phyloP scores from a whole-genome alignment of 1,284 basidiomycete species.

The Heterobasidion occidentale region DNA sequence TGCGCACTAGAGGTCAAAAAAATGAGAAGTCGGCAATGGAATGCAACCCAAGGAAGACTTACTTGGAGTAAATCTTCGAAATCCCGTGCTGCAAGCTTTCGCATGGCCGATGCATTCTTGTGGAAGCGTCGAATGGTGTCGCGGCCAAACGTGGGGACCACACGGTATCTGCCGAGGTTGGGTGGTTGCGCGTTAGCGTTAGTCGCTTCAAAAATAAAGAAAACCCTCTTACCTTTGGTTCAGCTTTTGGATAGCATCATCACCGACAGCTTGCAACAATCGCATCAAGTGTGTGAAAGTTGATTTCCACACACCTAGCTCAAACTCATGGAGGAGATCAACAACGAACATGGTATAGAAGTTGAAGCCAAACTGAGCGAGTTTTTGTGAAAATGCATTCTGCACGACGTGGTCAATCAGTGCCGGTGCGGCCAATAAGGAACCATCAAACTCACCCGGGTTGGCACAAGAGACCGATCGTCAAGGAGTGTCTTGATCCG shows the following conservation, averaged over 20 bases:
- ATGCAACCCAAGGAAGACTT: background rate
- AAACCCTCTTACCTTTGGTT: background rate
- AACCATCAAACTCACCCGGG: background rate
- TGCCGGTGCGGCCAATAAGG: too few relatives aligned
- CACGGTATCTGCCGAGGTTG: constrained; percentile 12
- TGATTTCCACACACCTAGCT: constrained; percentile 17
- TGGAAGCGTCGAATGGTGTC: constrained; percentile 18
- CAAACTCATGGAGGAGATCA: constrained; percentile 17
- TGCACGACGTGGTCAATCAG: background rate
- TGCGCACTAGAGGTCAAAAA: constrained; percentile 14
- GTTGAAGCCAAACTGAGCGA: constrained; percentile 6
- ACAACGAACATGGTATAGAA: constrained; percentile 10
- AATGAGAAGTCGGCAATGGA: background rate
- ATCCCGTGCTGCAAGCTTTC: constrained; percentile 20
- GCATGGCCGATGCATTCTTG: constrained; percentile 18
- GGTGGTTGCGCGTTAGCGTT: too few relatives aligned
- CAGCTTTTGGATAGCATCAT: background rate
- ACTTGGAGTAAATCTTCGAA: constrained; percentile 24
- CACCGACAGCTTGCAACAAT: background rate
- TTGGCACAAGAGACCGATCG: background rate
- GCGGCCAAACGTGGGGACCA: constrained; percentile 20
- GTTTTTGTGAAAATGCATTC: constrained; percentile 1
- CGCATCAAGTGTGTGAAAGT: constrained; percentile 5
- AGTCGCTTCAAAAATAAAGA: too few relatives aligned
- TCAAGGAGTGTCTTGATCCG: background rate